Percentiles rank a stretch among this genome's conserved stretches.
phyloP scores from a whole-genome alignment of 2,329 filamentous ascomycete species.

The Mycosphaerella sp. region DNA sequence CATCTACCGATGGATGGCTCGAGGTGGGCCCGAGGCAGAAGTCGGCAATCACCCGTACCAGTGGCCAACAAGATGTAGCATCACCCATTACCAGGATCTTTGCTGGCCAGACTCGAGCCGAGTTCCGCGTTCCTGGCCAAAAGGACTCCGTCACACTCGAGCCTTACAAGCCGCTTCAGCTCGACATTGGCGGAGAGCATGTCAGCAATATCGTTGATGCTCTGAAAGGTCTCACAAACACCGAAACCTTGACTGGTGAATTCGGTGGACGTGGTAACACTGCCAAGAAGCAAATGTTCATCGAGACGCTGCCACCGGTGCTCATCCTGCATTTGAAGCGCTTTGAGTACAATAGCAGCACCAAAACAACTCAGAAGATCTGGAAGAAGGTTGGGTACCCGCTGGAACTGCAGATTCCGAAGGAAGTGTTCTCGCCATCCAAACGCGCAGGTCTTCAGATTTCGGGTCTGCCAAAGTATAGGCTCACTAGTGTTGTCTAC shows the following conservation, averaged over 20 bases:
- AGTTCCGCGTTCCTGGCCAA: constrained; percentile 76
- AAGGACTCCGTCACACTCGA: constrained; percentile 90
- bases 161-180: constrained; percentile 86
- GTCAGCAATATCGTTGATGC: constrained; percentile 91
- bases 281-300: constrained; percentile 90
- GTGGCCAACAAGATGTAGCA: constrained; percentile 48
- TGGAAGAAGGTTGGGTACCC: constrained; percentile 98
- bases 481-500: constrained; percentile 84
- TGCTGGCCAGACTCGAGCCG: constrained; percentile 82
- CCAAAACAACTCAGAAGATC: constrained; percentile 84
- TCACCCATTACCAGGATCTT: constrained; percentile 94
- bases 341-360: constrained; percentile 84
- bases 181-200: constrained; percentile 84
- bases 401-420: constrained; percentile 86
- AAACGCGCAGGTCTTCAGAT: constrained; percentile 56
- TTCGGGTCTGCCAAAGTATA: constrained; percentile 66
- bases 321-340: constrained; percentile 94
- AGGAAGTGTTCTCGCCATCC: constrained; percentile 75
- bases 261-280: constrained; percentile 68
- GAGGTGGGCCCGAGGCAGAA: constrained; percentile 94
- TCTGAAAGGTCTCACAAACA: constrained; percentile 72
- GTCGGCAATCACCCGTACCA: constrained; percentile 75
- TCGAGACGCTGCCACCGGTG: constrained; percentile 84
- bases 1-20: constrained; percentile 63
- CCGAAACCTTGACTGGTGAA: constrained; percentile 78